These are phyloP conservation scores for Metschnikowia cerradonensis DNA, from an alignment of 805 yeast species.

Conservation along the genomic window DNA sequence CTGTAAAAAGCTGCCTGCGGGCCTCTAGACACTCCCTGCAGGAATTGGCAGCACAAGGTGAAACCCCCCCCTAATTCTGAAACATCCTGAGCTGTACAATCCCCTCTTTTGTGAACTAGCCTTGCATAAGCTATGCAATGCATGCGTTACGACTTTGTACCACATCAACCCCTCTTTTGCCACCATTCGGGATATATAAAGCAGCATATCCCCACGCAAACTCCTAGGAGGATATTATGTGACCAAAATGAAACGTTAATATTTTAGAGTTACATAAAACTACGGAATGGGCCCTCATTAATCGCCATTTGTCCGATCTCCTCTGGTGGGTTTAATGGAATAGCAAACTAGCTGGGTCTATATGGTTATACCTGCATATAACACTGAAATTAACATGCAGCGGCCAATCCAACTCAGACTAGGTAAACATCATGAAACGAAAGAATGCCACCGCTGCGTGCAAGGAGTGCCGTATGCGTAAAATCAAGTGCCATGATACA, in stretches of 20 bases:
- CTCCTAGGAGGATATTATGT: neutral
- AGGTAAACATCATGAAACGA: constrained; percentile 1
- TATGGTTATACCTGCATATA: neutral
- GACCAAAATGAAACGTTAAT: neutral
- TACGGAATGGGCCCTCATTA: no score
- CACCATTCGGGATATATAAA: neutral
- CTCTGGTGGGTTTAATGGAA: no score
- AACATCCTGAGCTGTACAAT: neutral
- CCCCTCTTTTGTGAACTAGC: neutral
- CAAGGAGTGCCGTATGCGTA: constrained; percentile 10
- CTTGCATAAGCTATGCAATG: neutral
- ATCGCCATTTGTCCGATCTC: no score
- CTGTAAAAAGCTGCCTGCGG: neutral
- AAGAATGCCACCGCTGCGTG: constrained; percentile 11
- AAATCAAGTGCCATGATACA: constrained; percentile 5
- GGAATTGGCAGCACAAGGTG: neutral
- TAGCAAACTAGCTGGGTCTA: neutral
- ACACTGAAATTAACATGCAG: neutral
- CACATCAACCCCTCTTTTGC: neutral
- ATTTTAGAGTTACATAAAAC: no score
- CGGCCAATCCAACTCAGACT: neutral
- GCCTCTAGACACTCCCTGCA: neutral
- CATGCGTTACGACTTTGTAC: neutral
- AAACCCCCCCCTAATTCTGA: neutral
- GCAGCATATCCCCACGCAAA: neutral